phyloP scores from a whole-genome alignment of 495 filamentous ascomycete species.

The Annulohypoxylon nitens region DNA sequence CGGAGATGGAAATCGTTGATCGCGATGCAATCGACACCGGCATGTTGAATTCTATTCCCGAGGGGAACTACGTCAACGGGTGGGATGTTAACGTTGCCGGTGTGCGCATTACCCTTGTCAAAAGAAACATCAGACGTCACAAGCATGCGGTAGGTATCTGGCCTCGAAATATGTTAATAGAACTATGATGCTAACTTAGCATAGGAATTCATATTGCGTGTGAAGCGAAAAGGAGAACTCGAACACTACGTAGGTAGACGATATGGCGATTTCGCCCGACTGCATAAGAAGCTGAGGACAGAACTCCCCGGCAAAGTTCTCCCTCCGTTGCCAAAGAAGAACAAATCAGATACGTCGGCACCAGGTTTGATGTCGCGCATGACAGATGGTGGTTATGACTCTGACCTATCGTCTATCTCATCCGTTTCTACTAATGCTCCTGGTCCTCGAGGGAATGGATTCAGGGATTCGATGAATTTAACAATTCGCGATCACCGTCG shows the following conservation, averaged over 20 bases:
- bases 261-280: slow-evolving; percentile 86
- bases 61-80: slow-evolving; percentile 90
- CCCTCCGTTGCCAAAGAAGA: slow-evolving; percentile 88
- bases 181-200: slow-evolving; percentile 34
- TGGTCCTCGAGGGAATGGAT: slow-evolving; percentile 38
- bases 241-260: slow-evolving; percentile 85
- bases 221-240: slow-evolving; percentile 76
- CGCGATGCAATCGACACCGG: slow-evolving; percentile 91
- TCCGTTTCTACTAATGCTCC: slow-evolving; percentile 72
- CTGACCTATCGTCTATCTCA: slow-evolving; percentile 81
- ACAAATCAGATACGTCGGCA: slow-evolving; percentile 77
- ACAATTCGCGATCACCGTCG: slow-evolving; percentile 56
- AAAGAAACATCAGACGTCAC: slow-evolving; percentile 90
- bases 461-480: slow-evolving; percentile 54
- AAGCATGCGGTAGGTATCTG: slow-evolving; percentile 82
- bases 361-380: slow-evolving; percentile 62
- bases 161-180: slow-evolving; percentile 8
- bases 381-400: slow-evolving; percentile 69
- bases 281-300: slow-evolving; percentile 82
- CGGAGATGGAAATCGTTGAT: slow-evolving; percentile 96
- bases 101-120: slow-evolving; percentile 82
- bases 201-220: slow-evolving; percentile 90
- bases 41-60: slow-evolving; percentile 83
- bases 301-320: slow-evolving; percentile 94
- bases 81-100: slow-evolving; percentile 98